Base-by-base conservation (phyloP, 208 protist species). In the Angomonas ambiguus region DNA sequence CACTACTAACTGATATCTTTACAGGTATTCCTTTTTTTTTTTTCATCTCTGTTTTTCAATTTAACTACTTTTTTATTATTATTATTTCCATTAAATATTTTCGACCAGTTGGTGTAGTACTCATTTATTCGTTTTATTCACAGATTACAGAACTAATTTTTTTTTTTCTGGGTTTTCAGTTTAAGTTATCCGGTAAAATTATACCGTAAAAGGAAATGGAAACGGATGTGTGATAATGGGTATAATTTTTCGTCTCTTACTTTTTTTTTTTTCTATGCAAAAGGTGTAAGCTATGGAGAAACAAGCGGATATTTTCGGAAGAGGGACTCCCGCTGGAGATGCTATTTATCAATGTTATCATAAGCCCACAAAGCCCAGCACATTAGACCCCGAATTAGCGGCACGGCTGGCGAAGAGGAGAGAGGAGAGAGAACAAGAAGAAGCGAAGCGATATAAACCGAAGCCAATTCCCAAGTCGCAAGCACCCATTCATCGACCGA, bases 281-380 rank as follows among this genome's bases (percentile, higher is more conserved):
- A 63, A 34, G 22, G 48, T 20, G n/a, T n/a, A n/a, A n/a, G n/a
- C 25, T 41, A 90, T 90, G 83, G 76, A 79, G 38, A 38, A 80
- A 11, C 66, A 73, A 0, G 80, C 78, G 18, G 80, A 84, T 69
- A 51, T 87, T 1, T 96, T 96, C 65, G 91, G 91, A 22, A 74
- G 91, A n/a, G 91, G 91, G 67, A 93, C 91, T 5, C 78, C 91
- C 2, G 87, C 91, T 2, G 91, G 91, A 0, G 84, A 91, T 33
- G 91, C 91, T n/a, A 91, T 96, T 41, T 93, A 91, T 73, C 79
- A 79, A 61, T 93, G 85, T 71, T 96, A 96, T 73, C 75, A 72
- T 28, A 67, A 73, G 8, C 87, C 87, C 0, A 72, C 61, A 1
- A 95, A 93, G 68, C 76, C 80, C 35, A 91, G 83, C 74, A 95